Base-by-base conservation (phyloP, 1,139 yeast species). In the Nakaseomyces bracarensis region DNA sequence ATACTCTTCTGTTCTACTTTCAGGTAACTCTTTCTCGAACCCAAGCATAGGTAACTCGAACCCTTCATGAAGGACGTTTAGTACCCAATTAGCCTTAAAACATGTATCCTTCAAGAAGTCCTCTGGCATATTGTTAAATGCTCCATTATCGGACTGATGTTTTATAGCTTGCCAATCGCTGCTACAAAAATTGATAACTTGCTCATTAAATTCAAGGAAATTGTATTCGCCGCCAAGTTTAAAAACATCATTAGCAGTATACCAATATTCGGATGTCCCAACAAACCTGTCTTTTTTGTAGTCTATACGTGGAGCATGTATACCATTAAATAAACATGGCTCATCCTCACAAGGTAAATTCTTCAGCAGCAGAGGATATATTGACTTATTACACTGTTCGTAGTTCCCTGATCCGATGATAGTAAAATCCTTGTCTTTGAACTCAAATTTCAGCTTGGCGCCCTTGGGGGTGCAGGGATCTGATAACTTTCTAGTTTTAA, bases 201-300 rank as follows among this genome's bases (percentile, higher is more conserved):
- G 72, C 36, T 69, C 69, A 57, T 75, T 80, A 55, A 80, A 82
- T 29, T 68, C 64, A 43, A 72, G 69, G 54, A 73, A 82, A 51
- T 79, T 79, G 55, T 82, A 82, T 45, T 77, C 82, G 6, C 91
- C 91, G 8, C 87, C 87, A 63, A 83, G 71, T 43, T 79, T 76
- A 55, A 82, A 82, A 4, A 83, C 76, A 54, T 83, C 93, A 55
- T 82, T 81, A 3, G 91, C 87, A 1, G 91, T 82, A 55, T 83
- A 83, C 91, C 91, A 82, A 61, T 81, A 83, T 54, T 83, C 94
- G 1, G 89, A 80, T 16, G 82, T 75, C 0, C 94, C 94, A 29
- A 83, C 76, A 61, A 83, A 82, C 51, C 74, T 78, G 53, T 82
- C 91, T 41, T 68, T 69, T n/a, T 72, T 70, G 52, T 81, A 83